phyloP scores from a whole-genome alignment of 805 yeast genomes.

The Ogataea zsoltii region DNA sequence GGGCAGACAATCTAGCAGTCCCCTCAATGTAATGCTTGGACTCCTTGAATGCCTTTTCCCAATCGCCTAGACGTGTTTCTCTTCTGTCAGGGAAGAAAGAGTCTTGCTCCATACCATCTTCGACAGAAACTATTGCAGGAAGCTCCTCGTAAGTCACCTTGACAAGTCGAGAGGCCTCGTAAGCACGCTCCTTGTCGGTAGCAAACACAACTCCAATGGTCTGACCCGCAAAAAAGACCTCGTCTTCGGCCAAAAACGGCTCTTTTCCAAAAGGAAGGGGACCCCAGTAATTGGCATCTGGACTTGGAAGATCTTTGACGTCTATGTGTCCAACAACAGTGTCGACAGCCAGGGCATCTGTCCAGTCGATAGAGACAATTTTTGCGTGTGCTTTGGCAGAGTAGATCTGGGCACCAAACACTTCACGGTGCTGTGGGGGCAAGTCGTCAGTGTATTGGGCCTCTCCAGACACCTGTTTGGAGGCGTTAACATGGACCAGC shows the following conservation, averaged over 20 bases:
- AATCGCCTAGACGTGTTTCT: constrained; percentile 40
- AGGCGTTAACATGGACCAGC: constrained; percentile 45
- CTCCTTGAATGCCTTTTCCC: constrained; percentile 38
- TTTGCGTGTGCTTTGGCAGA: constrained; percentile 45
- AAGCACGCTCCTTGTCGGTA: constrained; percentile 39
- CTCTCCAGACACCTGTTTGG: constrained; percentile 50
- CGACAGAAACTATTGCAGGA: constrained; percentile 41
- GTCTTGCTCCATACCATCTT: constrained; percentile 43
- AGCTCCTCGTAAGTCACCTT: constrained; percentile 44
- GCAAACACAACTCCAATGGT: constrained; percentile 45
- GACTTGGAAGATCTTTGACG: constrained; percentile 38
- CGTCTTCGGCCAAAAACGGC: constrained; percentile 44
- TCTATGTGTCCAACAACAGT: constrained; percentile 45
- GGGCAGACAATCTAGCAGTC: constrained; percentile 43
- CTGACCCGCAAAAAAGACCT: constrained; percentile 44
- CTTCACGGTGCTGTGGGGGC: constrained; percentile 42
- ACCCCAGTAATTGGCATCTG: constrained; percentile 45
- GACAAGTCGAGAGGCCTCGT: constrained; percentile 43
- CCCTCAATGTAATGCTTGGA: constrained; percentile 39
- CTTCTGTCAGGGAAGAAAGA: constrained; percentile 41
- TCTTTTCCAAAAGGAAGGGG: constrained; percentile 42
- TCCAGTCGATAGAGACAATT: constrained; percentile 40
- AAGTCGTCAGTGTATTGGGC: constrained; percentile 47
- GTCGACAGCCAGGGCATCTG: constrained; percentile 39
- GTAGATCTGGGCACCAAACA: constrained; percentile 45